Percentiles rank a stretch among this genome's conserved stretches.
Evolutionary conservation across 768 basidiomycete species (phyloP).

Genomic region (Pulveroboletus sp.): DNA sequence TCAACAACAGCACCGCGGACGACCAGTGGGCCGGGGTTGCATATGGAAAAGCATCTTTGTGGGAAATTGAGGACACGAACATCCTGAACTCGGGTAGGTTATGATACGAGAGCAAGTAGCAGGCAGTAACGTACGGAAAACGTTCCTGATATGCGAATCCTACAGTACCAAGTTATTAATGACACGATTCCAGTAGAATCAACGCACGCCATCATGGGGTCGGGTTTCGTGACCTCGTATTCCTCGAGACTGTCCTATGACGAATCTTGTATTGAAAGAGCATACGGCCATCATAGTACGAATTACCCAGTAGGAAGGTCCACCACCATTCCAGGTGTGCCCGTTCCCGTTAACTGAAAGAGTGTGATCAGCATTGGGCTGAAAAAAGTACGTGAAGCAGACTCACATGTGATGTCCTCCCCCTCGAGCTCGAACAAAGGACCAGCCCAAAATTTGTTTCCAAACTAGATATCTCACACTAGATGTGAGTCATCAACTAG

Average conservation of each 20-base stretch:
- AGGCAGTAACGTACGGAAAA: conserved; percentile 26
- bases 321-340: conserved; percentile 38
- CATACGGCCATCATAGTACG: neutral
- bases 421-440: conserved; percentile 50
- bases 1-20: conserved; percentile 50
- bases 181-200: neutral
- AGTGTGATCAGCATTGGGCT: neutral
- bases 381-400: neutral
- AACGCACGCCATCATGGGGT: conserved; percentile 39
- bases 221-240: conserved; percentile 17
- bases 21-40: conserved; percentile 27
- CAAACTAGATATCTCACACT: conserved; percentile 60
- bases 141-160: conserved; percentile 39
- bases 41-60: conserved; percentile 28
- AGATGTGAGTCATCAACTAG: neutral
- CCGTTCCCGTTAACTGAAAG: conserved; percentile 38
- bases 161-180: conserved; percentile 8
- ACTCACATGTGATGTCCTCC: conserved; percentile 43
- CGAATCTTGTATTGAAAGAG: neutral
- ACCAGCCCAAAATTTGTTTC: conserved; percentile 46
- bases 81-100: conserved; percentile 19
- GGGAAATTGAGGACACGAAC: conserved; percentile 40
- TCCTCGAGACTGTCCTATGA: conserved; percentile 27
- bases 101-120: neutral
- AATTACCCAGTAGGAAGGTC: conserved; percentile 41